Percentiles rank a stretch among this genome's conserved stretches.
These are phyloP conservation scores for Aspergillus sp. DNA, from an alignment of 2,329 filamentous ascomycete genomes.

Conservation along the genomic window DNA sequence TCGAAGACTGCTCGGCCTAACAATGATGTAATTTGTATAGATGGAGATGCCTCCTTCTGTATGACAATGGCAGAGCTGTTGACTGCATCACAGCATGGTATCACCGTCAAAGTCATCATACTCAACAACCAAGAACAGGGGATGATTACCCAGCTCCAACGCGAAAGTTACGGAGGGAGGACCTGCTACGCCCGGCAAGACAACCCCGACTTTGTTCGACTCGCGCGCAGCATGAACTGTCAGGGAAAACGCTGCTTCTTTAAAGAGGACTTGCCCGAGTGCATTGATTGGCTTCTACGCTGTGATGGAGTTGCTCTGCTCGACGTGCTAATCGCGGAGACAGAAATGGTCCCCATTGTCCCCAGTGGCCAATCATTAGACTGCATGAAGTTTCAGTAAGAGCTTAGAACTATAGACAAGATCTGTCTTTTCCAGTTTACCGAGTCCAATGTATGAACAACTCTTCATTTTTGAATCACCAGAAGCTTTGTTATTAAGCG, in stretches of 20 bases:
- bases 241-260: neutral
- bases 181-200: neutral
- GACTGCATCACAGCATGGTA: neutral
- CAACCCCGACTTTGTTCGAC: neutral
- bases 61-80: slow-evolving; percentile 14
- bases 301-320: neutral
- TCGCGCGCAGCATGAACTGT: slow-evolving; percentile 6
- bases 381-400: too few species aligned
- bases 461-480: too few species aligned
- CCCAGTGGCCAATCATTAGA: neutral
- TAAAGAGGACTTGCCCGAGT: neutral
- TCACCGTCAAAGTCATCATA: neutral
- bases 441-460: too few species aligned
- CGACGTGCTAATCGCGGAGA: neutral
- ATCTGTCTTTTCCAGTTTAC: too few species aligned
- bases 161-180: neutral
- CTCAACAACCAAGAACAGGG: neutral
- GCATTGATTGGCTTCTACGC: neutral
- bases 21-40: slow-evolving; percentile 85
- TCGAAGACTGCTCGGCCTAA: slow-evolving; percentile 80
- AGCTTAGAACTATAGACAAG: too few species aligned
- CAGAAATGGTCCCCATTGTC: neutral
- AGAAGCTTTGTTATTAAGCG: too few species aligned
- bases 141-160: neutral
- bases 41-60: slow-evolving; percentile 92